Conservation (phyloP, 345 rosid genomes). For the Crucihimalaya himalaica region DNA sequence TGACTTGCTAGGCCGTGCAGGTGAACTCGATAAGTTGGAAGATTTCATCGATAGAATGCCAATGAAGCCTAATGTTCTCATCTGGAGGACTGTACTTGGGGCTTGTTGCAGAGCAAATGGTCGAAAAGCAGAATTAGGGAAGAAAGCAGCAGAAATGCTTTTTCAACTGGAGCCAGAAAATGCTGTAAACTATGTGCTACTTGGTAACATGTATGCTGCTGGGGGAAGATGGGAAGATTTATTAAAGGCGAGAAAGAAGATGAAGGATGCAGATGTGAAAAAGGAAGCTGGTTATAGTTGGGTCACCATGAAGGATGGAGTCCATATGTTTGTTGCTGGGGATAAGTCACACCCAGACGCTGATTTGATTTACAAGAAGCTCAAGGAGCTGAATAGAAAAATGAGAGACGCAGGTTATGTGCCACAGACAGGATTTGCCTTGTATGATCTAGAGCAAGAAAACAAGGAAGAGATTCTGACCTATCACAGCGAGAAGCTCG, state of each 20-base stretch:
- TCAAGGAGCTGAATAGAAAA: constrained; percentile 66
- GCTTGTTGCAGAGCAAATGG: constrained; percentile 77
- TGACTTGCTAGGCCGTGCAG: constrained; percentile 89
- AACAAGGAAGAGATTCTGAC: constrained; percentile 80
- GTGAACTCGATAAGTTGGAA: constrained; percentile 74
- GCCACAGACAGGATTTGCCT: constrained; percentile 68
- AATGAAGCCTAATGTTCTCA: constrained; percentile 72
- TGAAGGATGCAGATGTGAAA: constrained; percentile 72
- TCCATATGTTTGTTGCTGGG: constrained; percentile 84
- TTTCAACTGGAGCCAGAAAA: constrained; percentile 79
- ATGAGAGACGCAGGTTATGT: constrained; percentile 83
- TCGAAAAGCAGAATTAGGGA: constrained; percentile 62
- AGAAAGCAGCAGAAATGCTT: constrained; percentile 75
- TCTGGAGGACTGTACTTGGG: constrained; percentile 91
- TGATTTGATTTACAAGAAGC: constrained; percentile 64
- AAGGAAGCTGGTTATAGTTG: constrained; percentile 97
- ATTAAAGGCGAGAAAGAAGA: constrained; percentile 65
- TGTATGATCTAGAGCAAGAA: constrained; percentile 82
- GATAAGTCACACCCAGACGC: constrained; percentile 70
- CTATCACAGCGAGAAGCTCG: constrained; percentile 90
- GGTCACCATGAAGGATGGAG: constrained; percentile 93
- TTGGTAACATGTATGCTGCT: constrained; percentile 87
- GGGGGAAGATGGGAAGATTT: constrained; percentile 84
- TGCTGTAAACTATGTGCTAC: constrained; percentile 85
- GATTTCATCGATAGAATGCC: constrained; percentile 66